Base-by-base conservation (phyloP, 2,329 filamentous ascomycete species). In the Calonectria crousiana region DNA sequence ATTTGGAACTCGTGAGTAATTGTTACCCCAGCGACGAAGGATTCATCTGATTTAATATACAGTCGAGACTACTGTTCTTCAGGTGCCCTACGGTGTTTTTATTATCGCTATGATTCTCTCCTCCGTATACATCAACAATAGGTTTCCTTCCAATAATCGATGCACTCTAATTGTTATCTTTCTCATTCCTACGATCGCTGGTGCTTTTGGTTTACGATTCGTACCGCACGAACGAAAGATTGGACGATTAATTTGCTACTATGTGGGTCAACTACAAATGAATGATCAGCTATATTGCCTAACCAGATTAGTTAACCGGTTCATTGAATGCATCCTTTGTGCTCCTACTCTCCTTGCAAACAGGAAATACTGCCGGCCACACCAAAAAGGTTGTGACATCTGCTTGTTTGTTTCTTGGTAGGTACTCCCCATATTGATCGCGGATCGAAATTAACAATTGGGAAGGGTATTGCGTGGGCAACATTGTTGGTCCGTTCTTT, bases 341-440 rank as follows among this genome's bases (percentile, higher is more conserved):
- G 1, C 41, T 66, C 20, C 41, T 66, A 2, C 62, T 66, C 26
- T 47, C 62, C 6, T 10, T 49, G 2, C 41, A 49, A 14, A 47
- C 38, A n/a, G 62, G 41, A 23, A 66, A 66, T 36, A 66, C 62
- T 2, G 62, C 62, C 13, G 62, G 62, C 4, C 62, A 66, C 8
- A 66, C 62, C 20, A 66, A 66, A 23, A 66, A 66, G 62, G 62
- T 49, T 10, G 16, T 49, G 4, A 66, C 62, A 2, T 47, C 62
- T 14, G 62, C 41, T 0, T 49, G 53, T 23, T 14, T 60, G 11
- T 60, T 60, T 14, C 53, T 60, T 4, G 53, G 53, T 60, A 38
- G 23, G 53, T 38, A 36, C n/a, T 38, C 14, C 14, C 20, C 14
- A 23, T 4, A 2, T 8, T 6, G 16, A 1, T 16, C 2, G 3